phyloP scores from a whole-genome alignment of 2,329 filamentous ascomycete species.

The Fusarium floridanum region DNA sequence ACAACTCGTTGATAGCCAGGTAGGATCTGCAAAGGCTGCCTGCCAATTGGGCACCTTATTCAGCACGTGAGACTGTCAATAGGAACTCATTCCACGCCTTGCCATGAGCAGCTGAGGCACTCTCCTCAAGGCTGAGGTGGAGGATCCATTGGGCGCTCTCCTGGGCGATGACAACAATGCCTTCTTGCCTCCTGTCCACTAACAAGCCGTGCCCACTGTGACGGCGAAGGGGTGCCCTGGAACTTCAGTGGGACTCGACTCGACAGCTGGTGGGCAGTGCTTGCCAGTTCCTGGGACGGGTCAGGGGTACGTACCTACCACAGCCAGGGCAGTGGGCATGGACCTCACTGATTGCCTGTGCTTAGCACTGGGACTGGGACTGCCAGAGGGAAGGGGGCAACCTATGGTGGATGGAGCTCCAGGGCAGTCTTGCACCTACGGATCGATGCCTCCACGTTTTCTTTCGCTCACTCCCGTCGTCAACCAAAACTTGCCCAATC shows the following conservation, averaged over 20 bases:
- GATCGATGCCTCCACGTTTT: conserved; percentile 50
- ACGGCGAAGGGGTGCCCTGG: neutral
- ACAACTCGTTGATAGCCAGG: neutral
- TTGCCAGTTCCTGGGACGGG: conserved; percentile 1
- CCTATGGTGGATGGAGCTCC: neutral
- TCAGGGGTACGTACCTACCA: conserved; percentile 24
- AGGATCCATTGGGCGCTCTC: conserved; percentile 17
- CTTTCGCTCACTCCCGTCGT: conserved; percentile 40
- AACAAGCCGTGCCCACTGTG: neutral
- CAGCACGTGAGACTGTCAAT: conserved; percentile 6
- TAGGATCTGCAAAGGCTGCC: neutral
- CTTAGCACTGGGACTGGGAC: neutral
- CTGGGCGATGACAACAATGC: conserved; percentile 8
- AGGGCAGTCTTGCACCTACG: conserved; percentile 15
- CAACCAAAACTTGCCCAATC: conserved; percentile 49
- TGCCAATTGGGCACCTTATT: neutral
- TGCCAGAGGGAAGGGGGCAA: conserved; percentile 7
- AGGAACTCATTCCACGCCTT: conserved; percentile 11
- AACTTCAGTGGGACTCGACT: neutral
- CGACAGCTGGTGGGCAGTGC: neutral
- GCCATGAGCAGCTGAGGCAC: neutral
- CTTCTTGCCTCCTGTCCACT: neutral
- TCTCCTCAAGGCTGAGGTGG: neutral
- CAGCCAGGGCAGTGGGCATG: neutral
- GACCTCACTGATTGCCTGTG: conserved; percentile 1